These are phyloP conservation scores for Penicillium glabrum DNA, from an alignment of 2,329 filamentous ascomycete genomes.

Conservation along the genomic window DNA sequence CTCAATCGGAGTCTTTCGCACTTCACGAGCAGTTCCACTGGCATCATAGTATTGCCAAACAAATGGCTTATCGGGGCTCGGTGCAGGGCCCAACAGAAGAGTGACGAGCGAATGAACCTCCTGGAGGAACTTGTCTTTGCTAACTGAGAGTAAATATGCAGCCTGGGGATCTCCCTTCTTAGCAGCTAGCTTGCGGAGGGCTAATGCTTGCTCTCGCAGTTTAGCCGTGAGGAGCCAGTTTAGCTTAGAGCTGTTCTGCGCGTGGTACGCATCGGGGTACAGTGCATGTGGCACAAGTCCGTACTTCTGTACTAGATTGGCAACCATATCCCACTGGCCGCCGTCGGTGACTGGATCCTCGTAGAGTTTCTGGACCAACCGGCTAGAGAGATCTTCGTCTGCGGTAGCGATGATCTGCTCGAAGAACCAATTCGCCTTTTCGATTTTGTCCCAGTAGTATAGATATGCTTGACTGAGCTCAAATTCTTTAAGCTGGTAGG, in stretches of 20 bases:
- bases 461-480: slow-evolving; percentile 86
- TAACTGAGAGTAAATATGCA: slow-evolving; percentile 40
- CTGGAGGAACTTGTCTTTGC: slow-evolving; percentile 73
- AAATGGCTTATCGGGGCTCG: slow-evolving; percentile 67
- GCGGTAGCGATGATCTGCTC: slow-evolving; percentile 78
- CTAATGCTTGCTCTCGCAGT: slow-evolving; percentile 79
- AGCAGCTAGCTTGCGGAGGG: slow-evolving; percentile 60
- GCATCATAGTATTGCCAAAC: slow-evolving; percentile 78
- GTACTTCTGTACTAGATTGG: slow-evolving; percentile 82
- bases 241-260: slow-evolving; percentile 67
- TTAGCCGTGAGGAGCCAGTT: slow-evolving; percentile 78
- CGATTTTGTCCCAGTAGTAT: slow-evolving; percentile 93
- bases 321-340: slow-evolving; percentile 91
- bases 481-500: slow-evolving; percentile 73
- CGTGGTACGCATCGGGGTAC: slow-evolving; percentile 81
- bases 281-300: slow-evolving; percentile 79
- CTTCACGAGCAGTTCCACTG: slow-evolving; percentile 61
- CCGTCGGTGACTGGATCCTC: slow-evolving; percentile 72
- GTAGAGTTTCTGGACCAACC: slow-evolving; percentile 71
- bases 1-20: slow-evolving; percentile 65
- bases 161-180: slow-evolving; percentile 36
- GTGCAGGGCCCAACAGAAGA: slow-evolving; percentile 77
- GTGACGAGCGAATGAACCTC: slow-evolving; percentile 82
- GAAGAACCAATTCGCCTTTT: slow-evolving; percentile 87
- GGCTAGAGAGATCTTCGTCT: slow-evolving; percentile 66